phyloP scores from a whole-genome alignment of 768 basidiomycete genomes.

The Nevesoporus exiguus region DNA sequence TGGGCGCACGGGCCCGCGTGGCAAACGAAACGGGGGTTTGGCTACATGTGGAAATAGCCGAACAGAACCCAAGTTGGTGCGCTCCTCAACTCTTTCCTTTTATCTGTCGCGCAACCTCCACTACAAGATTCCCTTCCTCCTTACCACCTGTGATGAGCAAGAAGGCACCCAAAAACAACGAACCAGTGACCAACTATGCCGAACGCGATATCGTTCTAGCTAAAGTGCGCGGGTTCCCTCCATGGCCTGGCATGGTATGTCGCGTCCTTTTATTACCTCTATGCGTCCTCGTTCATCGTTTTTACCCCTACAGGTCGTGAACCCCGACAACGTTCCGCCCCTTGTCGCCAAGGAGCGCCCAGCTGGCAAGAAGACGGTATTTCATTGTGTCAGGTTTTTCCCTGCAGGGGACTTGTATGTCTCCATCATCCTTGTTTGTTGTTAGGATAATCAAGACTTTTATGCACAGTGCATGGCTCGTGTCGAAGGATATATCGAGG shows the following conservation, averaged over 20 bases:
- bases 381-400: slow-evolving; percentile 84
- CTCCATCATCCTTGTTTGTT: slow-evolving; percentile 10
- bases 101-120: slow-evolving; percentile 34
- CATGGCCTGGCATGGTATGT: slow-evolving; percentile 94
- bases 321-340: slow-evolving; percentile 61
- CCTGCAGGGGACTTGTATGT: slow-evolving; percentile 92
- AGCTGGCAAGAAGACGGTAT: slow-evolving; percentile 61
- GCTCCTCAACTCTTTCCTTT: slow-evolving; percentile 40
- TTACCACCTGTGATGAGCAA: slow-evolving; percentile 41
- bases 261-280: slow-evolving; percentile 20
- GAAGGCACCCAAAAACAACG: slow-evolving; percentile 44
- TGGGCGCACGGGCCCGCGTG: slow-evolving; percentile 39
- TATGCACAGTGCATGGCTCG: slow-evolving; percentile 72
- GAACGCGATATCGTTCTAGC: slow-evolving; percentile 85
- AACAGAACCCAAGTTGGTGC: slow-evolving; percentile 39
- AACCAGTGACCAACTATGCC: slow-evolving; percentile 51
- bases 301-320: slow-evolving; percentile 60
- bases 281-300: slow-evolving; percentile 9
- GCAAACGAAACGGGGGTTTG: slow-evolving; percentile 37
- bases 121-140: slow-evolving; percentile 16
- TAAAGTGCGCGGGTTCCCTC: slow-evolving; percentile 90
- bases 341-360: slow-evolving; percentile 71
- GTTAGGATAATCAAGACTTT: slow-evolving; percentile 6
- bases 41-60: slow-evolving; percentile 39
- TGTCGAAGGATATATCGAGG: slow-evolving; percentile 75